Conservation (phyloP, 2,329 filamentous ascomycete genomes). For the Colletotrichum sublineola region DNA sequence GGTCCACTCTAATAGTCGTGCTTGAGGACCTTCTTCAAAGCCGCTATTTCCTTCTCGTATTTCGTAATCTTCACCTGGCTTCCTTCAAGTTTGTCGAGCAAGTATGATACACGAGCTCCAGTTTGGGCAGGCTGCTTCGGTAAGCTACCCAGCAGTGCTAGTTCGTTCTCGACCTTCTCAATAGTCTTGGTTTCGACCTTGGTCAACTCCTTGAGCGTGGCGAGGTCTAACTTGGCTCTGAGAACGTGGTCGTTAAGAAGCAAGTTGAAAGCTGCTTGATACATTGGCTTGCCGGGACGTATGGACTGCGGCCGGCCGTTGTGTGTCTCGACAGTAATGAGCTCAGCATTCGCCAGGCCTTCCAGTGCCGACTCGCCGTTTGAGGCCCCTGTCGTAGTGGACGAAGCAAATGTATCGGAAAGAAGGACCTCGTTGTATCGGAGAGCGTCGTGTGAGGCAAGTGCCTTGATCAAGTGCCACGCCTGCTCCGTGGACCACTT, state of each 20-base stretch:
- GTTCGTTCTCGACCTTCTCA: conserved; percentile 83
- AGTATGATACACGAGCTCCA: conserved; percentile 74
- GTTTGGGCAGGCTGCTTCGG: conserved; percentile 79
- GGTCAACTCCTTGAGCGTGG: conserved; percentile 76
- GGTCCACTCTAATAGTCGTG: conserved; percentile 46
- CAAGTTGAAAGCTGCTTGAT: conserved; percentile 83
- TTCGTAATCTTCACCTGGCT: conserved; percentile 81
- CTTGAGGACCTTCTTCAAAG: conserved; percentile 77
- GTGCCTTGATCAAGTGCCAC: conserved; percentile 86
- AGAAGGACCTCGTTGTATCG: conserved; percentile 90
- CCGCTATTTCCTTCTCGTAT: conserved; percentile 79
- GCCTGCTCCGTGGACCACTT: conserved; percentile 89
- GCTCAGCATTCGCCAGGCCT: conserved; percentile 84
- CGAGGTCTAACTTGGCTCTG: conserved; percentile 79
- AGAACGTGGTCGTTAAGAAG: conserved; percentile 81
- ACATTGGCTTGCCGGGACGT: conserved; percentile 86
- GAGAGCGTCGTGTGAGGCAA: conserved; percentile 77
- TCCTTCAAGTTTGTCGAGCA: conserved; percentile 79
- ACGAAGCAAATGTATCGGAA: conserved; percentile 78
- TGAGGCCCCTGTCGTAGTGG: conserved; percentile 60
- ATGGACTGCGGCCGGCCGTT: conserved; percentile 85
- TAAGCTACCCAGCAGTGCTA: conserved; percentile 77
- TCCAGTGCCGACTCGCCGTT: conserved; percentile 83
- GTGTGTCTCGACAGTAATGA: conserved; percentile 80
- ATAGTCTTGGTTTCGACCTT: conserved; percentile 81